Evolutionary conservation across 192 early-diverging fungal species (phyloP), one percentile per base, ranked within the genome.

Genomic region (Backusella australiensis): DNA sequence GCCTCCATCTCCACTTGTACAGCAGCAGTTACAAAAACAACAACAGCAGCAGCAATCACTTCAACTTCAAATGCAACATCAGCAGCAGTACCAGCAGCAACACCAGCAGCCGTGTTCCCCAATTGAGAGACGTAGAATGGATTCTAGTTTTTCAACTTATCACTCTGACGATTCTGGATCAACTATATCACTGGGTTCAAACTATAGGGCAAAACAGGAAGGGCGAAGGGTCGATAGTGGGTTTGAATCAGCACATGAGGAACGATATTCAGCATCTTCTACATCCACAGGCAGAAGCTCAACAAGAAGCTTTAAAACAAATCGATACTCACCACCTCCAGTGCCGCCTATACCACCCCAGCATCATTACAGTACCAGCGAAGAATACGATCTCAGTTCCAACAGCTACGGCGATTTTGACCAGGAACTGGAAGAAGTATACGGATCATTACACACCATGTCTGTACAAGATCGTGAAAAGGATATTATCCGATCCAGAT

Each of bases 151-250:
- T 14, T 68, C 42, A 39, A 75, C 34, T 29, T 70, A 72, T 59
- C 69, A 75, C 1, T 73, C 52, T 34, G 63, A 72, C 41, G 77
- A 71, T 42, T 74, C 73, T 36, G 59, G 63, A 29, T 77, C 82
- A 19, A 68, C 72, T 1, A 8, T 74, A 17, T 80, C 78, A 19
- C 49, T 69, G 34, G 49, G 52, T 8, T 77, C 82, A 23, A 70
- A 29, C 34, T 71, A 71, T 29, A 44, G 41, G 42, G 32, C 52
- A 63, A 71, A 29, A 67, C 44, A 35, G 6, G 78, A 79, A 34
- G 72, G 75, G 32, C 75, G 82, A 23, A 71, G 79, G 32, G 74
- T 83, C 12, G 82, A 83, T 41, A 80, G 78, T 56, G 79, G 82
- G 34, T 83, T 80, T 77, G 82, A 80, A 63, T 80, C 78, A 26